Percentiles rank a stretch among this genome's conserved stretches.
Conservation (phyloP, 805 yeast species). For the Phaffomyces opuntiae region DNA sequence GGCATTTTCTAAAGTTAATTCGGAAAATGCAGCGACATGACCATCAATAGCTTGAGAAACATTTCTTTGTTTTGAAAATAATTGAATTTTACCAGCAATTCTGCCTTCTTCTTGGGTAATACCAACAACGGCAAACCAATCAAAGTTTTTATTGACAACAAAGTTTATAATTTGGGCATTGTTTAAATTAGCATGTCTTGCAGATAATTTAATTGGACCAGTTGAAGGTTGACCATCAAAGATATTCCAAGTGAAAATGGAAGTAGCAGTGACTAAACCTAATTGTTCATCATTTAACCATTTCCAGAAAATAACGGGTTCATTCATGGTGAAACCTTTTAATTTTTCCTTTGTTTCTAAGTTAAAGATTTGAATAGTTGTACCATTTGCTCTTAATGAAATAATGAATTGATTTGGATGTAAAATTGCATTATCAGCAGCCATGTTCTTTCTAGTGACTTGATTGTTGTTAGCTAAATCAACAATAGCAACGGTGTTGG, state of each 20-base stretch:
- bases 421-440: constrained; percentile 96
- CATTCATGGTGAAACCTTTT: constrained; percentile 77
- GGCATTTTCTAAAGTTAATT: constrained; percentile 67
- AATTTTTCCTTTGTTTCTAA: constrained; percentile 81
- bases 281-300: constrained; percentile 73
- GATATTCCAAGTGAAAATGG: constrained; percentile 75
- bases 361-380: constrained; percentile 91
- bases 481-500: constrained; percentile 91
- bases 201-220: constrained; percentile 77
- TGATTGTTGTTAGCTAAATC: constrained; percentile 74
- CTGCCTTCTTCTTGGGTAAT: constrained; percentile 90
- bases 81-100: constrained; percentile 93
- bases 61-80: constrained; percentile 79
- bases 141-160: constrained; percentile 67
- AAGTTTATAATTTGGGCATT: constrained; percentile 88
- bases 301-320: constrained; percentile 92
- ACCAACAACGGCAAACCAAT: constrained; percentile 95
- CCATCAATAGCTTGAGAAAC: constrained; percentile 97
- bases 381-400: constrained; percentile 92
- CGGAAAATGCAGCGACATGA: constrained; percentile 89
- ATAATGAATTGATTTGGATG: constrained; percentile 86
- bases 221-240: constrained; percentile 69
- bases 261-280: constrained; percentile 77
- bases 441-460: constrained; percentile 85
- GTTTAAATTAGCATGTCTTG: constrained; percentile 72